Conservation (phyloP, 352 stramenopile species). For the Phytopythium helicoides region DNA sequence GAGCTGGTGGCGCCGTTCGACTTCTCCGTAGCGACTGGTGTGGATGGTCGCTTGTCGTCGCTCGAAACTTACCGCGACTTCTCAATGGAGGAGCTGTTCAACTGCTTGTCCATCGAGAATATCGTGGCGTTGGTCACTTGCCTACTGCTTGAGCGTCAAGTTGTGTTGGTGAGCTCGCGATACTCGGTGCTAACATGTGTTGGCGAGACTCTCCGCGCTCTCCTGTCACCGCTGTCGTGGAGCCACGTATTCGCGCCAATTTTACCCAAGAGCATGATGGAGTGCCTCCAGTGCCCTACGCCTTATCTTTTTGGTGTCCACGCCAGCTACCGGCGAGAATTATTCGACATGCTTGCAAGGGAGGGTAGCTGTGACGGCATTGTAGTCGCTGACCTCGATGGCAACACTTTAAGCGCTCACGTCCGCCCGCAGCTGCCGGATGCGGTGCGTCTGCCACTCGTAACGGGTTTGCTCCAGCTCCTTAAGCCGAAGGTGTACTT, state of each 20-base stretch:
- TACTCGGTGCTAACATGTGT: constrained; percentile 82
- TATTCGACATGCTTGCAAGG: constrained; percentile 69
- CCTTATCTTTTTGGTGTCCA: constrained; percentile 87
- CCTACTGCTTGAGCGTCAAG: constrained; percentile 74
- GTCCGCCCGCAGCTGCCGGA: constrained; percentile 46
- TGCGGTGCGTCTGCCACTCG: constrained; percentile 36
- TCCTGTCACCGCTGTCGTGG: constrained; percentile 80
- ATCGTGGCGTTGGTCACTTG: constrained; percentile 66
- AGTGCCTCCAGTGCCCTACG: constrained; percentile 82
- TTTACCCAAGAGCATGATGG: constrained; percentile 75
- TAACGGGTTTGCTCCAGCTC: constrained; percentile 50
- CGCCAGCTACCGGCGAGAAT: constrained; percentile 58
- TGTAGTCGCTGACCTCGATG: constrained; percentile 70
- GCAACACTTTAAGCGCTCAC: constrained; percentile 47
- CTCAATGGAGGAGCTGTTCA: constrained; percentile 82
- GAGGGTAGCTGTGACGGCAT: constrained; percentile 75
- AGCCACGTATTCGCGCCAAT: constrained; percentile 86
- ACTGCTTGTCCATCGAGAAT: constrained; percentile 69
- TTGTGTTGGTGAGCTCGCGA: constrained; percentile 74
- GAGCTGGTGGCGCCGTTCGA: constrained; percentile 67
- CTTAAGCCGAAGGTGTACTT: constrained; percentile 76
- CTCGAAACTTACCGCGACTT: constrained; percentile 71
- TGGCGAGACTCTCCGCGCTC: constrained; percentile 72
- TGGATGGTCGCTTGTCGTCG: constrained; percentile 35
- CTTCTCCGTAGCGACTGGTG: constrained; percentile 28